A percentile compares a stretch with the other conserved stretches of the same genome.
These are phyloP conservation scores for Ceratonia siliqua DNA, from an alignment of 306 rosid genomes.

Conservation along the genomic window DNA sequence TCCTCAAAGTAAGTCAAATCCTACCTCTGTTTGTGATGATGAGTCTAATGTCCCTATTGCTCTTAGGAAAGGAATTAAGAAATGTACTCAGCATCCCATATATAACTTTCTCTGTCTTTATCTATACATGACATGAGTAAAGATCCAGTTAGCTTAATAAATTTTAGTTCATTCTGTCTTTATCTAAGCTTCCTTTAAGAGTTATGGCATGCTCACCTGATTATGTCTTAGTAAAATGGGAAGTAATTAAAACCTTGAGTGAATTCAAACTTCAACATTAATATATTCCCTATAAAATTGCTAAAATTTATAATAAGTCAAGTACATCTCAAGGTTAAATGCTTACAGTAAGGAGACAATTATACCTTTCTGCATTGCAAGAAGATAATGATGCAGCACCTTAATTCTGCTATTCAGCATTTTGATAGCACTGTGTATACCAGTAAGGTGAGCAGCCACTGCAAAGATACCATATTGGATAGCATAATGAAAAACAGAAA, in stretches of 20 bases:
- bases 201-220: too few species aligned
- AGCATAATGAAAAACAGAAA: conserved; percentile 12
- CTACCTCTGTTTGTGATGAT: too few species aligned
- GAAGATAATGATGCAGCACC: conserved; percentile 86
- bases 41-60: too few species aligned
- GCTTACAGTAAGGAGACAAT: conserved; percentile 21
- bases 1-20: too few species aligned
- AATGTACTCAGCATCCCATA: too few species aligned
- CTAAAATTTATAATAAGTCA: conserved; percentile 8
- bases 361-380: conserved; percentile 89
- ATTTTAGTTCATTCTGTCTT: too few species aligned
- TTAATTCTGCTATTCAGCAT: conserved; percentile 94
- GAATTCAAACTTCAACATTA: conserved; percentile 6
- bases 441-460: conserved; percentile 99
- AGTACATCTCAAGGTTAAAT: conserved; percentile 5
- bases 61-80: too few species aligned
- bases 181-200: too few species aligned
- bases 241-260: not conserved
- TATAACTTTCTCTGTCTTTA: too few species aligned
- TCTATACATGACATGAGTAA: too few species aligned
- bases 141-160: too few species aligned
- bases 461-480: conserved; percentile 23
- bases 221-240: not conserved
- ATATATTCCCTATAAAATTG: not conserved
- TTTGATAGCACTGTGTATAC: conserved; percentile 94